Evolutionary conservation across 495 filamentous ascomycete species (phyloP), one percentile per base, ranked within the genome.

Genomic region (Talaromyces ruber): DNA sequence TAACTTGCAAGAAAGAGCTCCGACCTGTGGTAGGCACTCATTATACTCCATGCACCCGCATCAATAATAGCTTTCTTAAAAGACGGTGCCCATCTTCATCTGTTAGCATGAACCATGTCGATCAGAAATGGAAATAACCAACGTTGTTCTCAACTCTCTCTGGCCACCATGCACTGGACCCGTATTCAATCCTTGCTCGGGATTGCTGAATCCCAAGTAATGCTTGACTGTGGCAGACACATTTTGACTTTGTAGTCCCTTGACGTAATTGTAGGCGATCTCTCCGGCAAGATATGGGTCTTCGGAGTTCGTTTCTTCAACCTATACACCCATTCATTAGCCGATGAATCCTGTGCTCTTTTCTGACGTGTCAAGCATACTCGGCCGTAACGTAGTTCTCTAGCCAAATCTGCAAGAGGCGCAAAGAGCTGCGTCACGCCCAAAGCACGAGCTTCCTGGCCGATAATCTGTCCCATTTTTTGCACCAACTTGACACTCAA

Each of bases 171-270:
- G 86, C 1, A 88, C 86, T 1, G 86, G 86, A 0, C 80, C 86
- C 59, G 84, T 86, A 58, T 90, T 89, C 3, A 89, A 64, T 6
- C 87, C 87, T 69, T 88, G 85, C 64, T 89, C 87, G 0, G 85
- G 86, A n/a, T 71, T 76, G 24, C 76, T 85, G 67, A 82, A 88
- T 5, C 78, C 88, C 3, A 81, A 80, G 66, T 86, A 90, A 65
- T 90, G 87, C 76, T 90, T 91, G 28, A 90, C 84, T 63, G 80
- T 88, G 14, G 87, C 80, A 6, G 83, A 83, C 25, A 89, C 85
- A 60, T 83, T 83, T 32, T 78, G 77, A 24, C 78, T 79, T 68
- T 90, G 88, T 5, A 87, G 66, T 22, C 86, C 87, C 24, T 76
- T 81, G 59, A 84, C 80, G 60, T 84, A 88, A 21, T 73, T 71